phyloP scores from a whole-genome alignment of 345 rosid genomes.

The Litchi chinensis region DNA sequence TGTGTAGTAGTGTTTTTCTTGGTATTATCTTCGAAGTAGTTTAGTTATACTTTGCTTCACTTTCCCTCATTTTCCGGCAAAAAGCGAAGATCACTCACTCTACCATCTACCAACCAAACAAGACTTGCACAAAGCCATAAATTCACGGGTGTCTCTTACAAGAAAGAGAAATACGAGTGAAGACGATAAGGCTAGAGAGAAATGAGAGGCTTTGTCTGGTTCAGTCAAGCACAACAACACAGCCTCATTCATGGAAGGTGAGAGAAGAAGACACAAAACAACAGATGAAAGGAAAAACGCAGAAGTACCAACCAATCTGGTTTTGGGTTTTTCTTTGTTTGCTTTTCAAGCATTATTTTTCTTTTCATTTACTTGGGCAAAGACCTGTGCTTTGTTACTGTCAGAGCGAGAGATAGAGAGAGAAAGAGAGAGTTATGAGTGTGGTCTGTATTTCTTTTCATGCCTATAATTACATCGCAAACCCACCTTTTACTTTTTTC shows the following conservation, averaged over 20 bases:
- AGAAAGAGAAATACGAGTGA: conserved; percentile 24
- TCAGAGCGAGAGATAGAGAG: conserved; percentile 22
- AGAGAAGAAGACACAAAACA: conserved; percentile 32
- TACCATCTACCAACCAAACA: conserved; percentile 32
- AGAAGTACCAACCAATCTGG: conserved; percentile 24
- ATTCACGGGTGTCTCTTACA: conserved; percentile 38
- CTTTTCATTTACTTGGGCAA: conserved; percentile 17
- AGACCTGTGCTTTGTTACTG: conserved; percentile 48
- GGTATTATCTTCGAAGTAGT: background rate
- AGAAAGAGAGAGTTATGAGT: conserved; percentile 3
- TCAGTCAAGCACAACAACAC: conserved; percentile 28
- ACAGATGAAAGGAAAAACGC: background rate
- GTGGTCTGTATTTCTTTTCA: conserved; percentile 28
- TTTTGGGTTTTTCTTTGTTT: conserved; percentile 44
- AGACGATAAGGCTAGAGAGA: background rate
- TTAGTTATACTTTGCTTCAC: conserved; percentile 22
- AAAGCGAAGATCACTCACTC: conserved; percentile 28
- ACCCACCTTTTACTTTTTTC: conserved; percentile 36
- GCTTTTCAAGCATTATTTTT: conserved; percentile 29
- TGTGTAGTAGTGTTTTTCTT: background rate
- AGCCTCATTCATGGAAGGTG: conserved; percentile 24
- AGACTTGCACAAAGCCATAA: conserved; percentile 23
- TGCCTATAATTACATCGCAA: conserved; percentile 49
- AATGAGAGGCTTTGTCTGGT: conserved; percentile 33
- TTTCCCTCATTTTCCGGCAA: conserved; percentile 54